Percentiles rank a stretch among this genome's conserved stretches.
phyloP scores from a whole-genome alignment of 192 early-diverging fungal genomes.

The Gaertneriomyces semiglobifer region DNA sequence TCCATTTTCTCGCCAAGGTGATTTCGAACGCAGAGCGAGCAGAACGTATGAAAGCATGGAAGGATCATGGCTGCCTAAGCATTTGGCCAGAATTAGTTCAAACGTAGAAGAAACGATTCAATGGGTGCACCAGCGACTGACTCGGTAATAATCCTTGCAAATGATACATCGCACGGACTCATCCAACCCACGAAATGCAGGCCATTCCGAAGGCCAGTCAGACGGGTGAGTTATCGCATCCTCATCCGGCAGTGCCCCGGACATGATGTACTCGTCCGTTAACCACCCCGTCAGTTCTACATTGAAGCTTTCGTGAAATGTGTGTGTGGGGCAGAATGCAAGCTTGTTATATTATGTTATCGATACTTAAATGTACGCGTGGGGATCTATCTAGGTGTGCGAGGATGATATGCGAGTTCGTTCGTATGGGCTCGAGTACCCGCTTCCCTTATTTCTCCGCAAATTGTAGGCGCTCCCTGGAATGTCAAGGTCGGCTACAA shows the following conservation, averaged over 20 bases:
- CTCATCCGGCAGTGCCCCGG: constrained; percentile 1
- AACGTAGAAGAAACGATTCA: not conserved
- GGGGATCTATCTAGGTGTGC: no score
- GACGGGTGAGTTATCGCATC: constrained; percentile 61
- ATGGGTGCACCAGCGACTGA: constrained; percentile 46
- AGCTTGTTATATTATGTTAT: no score
- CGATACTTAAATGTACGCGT: no score
- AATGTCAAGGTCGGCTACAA: constrained; percentile 16
- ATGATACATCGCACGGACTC: constrained; percentile 69
- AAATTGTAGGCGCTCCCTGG: not conserved
- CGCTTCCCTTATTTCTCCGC: no score
- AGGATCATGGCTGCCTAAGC: constrained; percentile 23
- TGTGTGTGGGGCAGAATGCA: no score
- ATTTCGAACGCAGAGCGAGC: constrained; percentile 70
- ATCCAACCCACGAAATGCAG: constrained; percentile 57
- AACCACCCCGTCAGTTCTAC: no score
- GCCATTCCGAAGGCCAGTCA: constrained; percentile 55
- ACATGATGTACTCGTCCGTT: no score
- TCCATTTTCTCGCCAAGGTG: constrained; percentile 53
- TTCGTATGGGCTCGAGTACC: no score
- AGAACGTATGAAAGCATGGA: constrained; percentile 72
- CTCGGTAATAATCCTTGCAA: constrained; percentile 68
- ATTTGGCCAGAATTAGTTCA: not conserved
- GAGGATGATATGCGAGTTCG: no score
- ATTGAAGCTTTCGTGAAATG: no score